These are phyloP conservation scores for Hirsutella minnesotensis DNA, from an alignment of 2,329 filamentous ascomycete species.

Conservation along the genomic window DNA sequence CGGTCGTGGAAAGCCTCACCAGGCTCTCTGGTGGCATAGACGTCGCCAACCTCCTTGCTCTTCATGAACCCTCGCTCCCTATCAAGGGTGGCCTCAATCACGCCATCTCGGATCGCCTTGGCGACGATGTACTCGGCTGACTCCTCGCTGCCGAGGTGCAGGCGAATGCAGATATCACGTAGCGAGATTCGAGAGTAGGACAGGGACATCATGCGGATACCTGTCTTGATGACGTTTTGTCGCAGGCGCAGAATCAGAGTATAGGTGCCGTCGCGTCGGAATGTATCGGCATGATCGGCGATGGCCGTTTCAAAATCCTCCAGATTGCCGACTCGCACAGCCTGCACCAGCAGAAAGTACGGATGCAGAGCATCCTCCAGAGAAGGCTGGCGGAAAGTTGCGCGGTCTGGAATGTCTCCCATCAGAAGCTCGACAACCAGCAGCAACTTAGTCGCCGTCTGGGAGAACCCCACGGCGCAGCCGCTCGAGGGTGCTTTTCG, in stretches of 20 bases:
- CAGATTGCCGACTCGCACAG: constrained; percentile 90
- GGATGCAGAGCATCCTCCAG: constrained; percentile 82
- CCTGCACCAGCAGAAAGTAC: constrained; percentile 88
- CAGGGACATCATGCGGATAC: constrained; percentile 97
- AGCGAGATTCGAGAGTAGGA: constrained; percentile 96
- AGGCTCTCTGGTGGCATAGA: constrained; percentile 91
- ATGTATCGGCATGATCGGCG: constrained; percentile 66
- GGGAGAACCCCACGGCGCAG: constrained; percentile 87
- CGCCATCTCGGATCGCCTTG: constrained; percentile 94
- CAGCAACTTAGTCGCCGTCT: constrained; percentile 91
- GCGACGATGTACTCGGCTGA: constrained; percentile 98
- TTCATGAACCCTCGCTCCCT: constrained; percentile 96
- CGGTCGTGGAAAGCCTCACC: constrained; percentile 97
- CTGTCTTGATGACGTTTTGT: constrained; percentile 99
- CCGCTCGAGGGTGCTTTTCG: constrained; percentile 87
- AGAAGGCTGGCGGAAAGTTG: constrained; percentile 80
- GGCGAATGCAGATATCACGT: constrained; percentile 89
- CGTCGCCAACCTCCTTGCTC: constrained; percentile 91
- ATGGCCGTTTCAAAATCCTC: constrained; percentile 87
- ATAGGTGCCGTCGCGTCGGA: constrained; percentile 90
- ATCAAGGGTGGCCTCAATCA: constrained; percentile 90
- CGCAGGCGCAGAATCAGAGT: constrained; percentile 87
- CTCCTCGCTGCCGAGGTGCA: constrained; percentile 90
- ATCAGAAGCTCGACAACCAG: constrained; percentile 94
- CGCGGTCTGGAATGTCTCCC: constrained; percentile 95